These are phyloP conservation scores for Diddensiella transvaalensis DNA, from an alignment of 805 yeast genomes.

Conservation along the genomic window DNA sequence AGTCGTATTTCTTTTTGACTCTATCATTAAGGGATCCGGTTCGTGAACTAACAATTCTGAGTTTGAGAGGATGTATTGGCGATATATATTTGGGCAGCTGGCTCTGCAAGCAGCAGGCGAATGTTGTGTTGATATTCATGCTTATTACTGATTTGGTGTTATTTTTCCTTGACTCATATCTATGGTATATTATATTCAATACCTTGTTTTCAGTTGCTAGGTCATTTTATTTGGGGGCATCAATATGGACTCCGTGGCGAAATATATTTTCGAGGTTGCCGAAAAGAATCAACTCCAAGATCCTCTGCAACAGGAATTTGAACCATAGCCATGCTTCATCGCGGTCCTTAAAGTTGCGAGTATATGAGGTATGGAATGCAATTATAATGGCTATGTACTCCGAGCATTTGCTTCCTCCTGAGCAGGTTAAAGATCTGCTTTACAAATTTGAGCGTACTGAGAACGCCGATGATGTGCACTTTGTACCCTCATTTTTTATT, in stretches of 20 bases:
- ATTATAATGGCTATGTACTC: constrained; percentile 78
- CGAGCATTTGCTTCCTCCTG: constrained; percentile 71
- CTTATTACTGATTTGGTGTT: constrained; percentile 84
- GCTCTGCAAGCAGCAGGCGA: constrained; percentile 82
- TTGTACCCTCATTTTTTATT: constrained; percentile 64
- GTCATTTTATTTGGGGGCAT: constrained; percentile 97
- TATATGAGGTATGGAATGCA: constrained; percentile 65
- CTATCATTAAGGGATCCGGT: constrained; percentile 93
- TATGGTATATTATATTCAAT: constrained; percentile 97
- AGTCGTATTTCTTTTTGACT: constrained; percentile 90
- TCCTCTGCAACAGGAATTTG: not conserved
- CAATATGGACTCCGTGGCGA: constrained; percentile 99
- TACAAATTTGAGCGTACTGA: constrained; percentile 40
- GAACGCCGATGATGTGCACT: constrained; percentile 40
- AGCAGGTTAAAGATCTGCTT: constrained; percentile 63
- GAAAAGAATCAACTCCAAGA: constrained; percentile 69
- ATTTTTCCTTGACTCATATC: constrained; percentile 97
- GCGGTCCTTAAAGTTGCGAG: constrained; percentile 3
- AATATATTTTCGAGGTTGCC: constrained; percentile 96
- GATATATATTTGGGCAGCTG: constrained; percentile 81
- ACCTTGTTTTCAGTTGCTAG: constrained; percentile 95
- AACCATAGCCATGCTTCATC: constrained; percentile 33
- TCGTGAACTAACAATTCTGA: constrained; percentile 76
- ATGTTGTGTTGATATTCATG: constrained; percentile 88
- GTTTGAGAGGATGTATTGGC: constrained; percentile 89